phyloP scores from a whole-genome alignment of 2,329 filamentous ascomycete species.

The Colletotrichum sp. region DNA sequence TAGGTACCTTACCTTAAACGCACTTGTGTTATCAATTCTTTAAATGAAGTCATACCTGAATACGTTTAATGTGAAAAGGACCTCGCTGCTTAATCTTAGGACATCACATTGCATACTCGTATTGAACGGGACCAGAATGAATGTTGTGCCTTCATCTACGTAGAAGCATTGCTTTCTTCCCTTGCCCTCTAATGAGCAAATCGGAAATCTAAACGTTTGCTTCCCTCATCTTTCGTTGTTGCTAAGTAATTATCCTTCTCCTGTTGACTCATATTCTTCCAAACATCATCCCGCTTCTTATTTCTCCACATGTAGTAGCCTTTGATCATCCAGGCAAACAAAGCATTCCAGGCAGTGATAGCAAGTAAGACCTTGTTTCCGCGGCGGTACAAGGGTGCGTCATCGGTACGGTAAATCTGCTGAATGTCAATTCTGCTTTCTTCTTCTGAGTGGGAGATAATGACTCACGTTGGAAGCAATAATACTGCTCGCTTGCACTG shows the following conservation, averaged over 20 bases:
- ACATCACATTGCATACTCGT: too few species aligned
- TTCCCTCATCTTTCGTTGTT: slow-evolving; percentile 47
- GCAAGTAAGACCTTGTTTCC: slow-evolving; percentile 47
- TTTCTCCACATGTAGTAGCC: slow-evolving; percentile 36
- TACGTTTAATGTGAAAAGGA: too few species aligned
- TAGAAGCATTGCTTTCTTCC: background rate
- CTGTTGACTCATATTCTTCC: slow-evolving; percentile 32
- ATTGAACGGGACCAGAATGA: too few species aligned
- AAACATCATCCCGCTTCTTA: slow-evolving; percentile 27
- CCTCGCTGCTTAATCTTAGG: accelerated
- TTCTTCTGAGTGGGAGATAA: accelerated
- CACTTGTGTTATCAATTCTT: too few species aligned
- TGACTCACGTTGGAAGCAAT: slow-evolving; percentile 42
- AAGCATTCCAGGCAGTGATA: slow-evolving; percentile 41
- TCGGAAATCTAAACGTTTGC: slow-evolving; percentile 39
- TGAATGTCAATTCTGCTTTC: background rate
- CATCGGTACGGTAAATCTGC: slow-evolving; percentile 39
- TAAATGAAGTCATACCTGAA: too few species aligned
- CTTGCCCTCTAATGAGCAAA: slow-evolving; percentile 28
- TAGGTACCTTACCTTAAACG: too few species aligned
- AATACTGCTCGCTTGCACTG: slow-evolving; percentile 49
- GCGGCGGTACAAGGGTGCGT: slow-evolving; percentile 50
- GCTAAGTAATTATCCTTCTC: slow-evolving; percentile 41
- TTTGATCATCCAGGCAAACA: slow-evolving; percentile 32
- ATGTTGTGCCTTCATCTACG: too few species aligned